phyloP scores from a whole-genome alignment of 768 basidiomycete species.

The Lactifluus piperatus region DNA sequence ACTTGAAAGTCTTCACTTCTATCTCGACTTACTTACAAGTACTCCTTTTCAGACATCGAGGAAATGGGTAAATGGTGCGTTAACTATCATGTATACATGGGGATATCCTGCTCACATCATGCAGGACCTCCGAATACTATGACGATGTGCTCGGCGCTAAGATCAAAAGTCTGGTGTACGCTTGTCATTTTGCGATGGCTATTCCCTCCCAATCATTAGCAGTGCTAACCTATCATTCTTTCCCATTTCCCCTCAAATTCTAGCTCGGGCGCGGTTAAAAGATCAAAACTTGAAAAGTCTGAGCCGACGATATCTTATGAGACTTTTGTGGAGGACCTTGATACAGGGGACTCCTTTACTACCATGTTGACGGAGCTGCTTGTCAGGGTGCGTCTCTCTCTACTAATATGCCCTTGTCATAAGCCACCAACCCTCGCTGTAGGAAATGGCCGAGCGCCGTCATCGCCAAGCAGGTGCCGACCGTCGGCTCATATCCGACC shows the following conservation, averaged over 20 bases:
- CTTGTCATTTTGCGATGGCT: constrained; percentile 11
- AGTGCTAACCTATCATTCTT: constrained; percentile 4
- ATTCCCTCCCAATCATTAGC: neutral
- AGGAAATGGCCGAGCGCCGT: constrained; percentile 75
- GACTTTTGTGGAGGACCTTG: constrained; percentile 66
- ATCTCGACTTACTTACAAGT: neutral
- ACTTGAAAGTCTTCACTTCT: neutral
- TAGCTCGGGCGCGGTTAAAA: constrained; percentile 66
- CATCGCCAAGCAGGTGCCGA: constrained; percentile 45
- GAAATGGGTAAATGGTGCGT: constrained; percentile 67
- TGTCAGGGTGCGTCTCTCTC: constrained; percentile 51
- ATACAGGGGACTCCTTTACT: constrained; percentile 74
- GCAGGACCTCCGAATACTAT: constrained; percentile 62
- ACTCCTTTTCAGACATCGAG: neutral
- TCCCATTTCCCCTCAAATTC: neutral
- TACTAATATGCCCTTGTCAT: neutral
- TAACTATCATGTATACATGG: constrained; percentile 8
- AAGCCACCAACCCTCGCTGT: constrained; percentile 9
- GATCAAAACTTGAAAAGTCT: constrained; percentile 53
- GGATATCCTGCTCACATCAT: constrained; percentile 5
- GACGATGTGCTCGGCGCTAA: constrained; percentile 69
- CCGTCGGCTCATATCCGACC: constrained; percentile 54
- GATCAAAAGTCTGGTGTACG: constrained; percentile 73
- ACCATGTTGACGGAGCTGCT: constrained; percentile 65
- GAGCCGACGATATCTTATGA: constrained; percentile 66